phyloP scores from a whole-genome alignment of 352 stramenopile genomes.

The Pythium insidiosum region DNA sequence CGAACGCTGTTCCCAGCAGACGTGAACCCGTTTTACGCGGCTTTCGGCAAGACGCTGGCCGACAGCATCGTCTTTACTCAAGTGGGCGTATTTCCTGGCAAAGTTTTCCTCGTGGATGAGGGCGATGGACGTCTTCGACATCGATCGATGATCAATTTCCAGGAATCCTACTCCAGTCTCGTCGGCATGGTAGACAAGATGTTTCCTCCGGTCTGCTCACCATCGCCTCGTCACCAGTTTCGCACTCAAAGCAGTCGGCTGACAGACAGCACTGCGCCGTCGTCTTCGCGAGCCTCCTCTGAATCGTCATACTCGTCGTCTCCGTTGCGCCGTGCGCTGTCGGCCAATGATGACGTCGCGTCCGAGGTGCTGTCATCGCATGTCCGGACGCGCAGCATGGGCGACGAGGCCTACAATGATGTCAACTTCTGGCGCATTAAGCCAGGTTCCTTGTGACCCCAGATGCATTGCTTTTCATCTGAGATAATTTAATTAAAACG shows the following conservation, averaged over 20 bases:
- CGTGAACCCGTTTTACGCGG: conserved; percentile 79
- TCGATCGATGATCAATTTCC: conserved; percentile 47
- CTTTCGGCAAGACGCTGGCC: conserved; percentile 55
- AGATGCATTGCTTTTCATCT: too few relatives aligned
- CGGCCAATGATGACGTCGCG: conserved; percentile 27
- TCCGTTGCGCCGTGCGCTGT: conserved; percentile 11
- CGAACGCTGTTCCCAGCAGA: conserved; percentile 61
- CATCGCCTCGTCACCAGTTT: conserved; percentile 10
- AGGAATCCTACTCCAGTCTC: conserved; percentile 61
- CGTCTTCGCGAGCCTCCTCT: conserved; percentile 4
- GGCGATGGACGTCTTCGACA: conserved; percentile 46
- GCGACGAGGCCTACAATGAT: conserved; percentile 82
- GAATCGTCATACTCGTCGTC: conserved; percentile 9
- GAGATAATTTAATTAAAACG: background rate
- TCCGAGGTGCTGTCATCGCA: conserved; percentile 44
- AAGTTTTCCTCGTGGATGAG: conserved; percentile 65
- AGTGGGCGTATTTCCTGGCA: conserved; percentile 70
- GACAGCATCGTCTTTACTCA: conserved; percentile 55
- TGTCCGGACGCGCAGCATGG: conserved; percentile 39
- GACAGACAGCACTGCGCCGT: background rate
- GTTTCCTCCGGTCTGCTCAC: conserved; percentile 65
- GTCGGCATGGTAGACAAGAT: conserved; percentile 54
- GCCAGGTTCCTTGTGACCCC: too few relatives aligned
- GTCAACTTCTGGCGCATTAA: conserved; percentile 81
- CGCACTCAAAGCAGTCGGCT: background rate